Base-by-base conservation (phyloP, 2,329 filamentous ascomycete species). In the Zymoseptoria passerinii region DNA sequence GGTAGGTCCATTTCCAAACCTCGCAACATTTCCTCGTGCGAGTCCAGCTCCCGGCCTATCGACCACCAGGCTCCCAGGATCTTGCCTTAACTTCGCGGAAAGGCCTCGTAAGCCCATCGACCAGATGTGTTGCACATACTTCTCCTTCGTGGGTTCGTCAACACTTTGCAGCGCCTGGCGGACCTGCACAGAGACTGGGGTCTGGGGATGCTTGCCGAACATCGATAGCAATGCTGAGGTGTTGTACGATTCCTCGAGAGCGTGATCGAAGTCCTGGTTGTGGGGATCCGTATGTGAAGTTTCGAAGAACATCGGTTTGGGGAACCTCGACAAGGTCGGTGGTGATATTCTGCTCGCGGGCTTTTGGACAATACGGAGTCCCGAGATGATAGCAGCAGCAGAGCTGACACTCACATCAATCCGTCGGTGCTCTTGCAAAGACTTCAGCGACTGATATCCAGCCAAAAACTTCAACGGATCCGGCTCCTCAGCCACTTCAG, bases 171-270 rank as follows among this genome's bases (percentile, higher is more conserved):
- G n/a, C 7, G 35, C 35, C 13, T 1, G 13, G 10, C 35, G 35
- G 35, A n/a, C 35, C n/a, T 44, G 35, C 2, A 16, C 35, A 13
- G 35, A 44, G 35, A n/a, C n/a, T 5, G 2, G 35, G n/a, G 35
- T 44, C n/a, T 44, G 35, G 35, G 5, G 4, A 16, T 44, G 13
- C 13, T 44, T 6, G 13, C 10, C n/a, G 16, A 44, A 44, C 35
- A 44, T 44, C 4, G 35, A 44, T 4, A 44, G 35, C 35, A 44
- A 16, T 1, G 13, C 13, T 1, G 16, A 2, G 3, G 52, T 9
- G 16, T 58, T 27, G 28, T 58, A 58, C 19, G 56, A 52, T 27
- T 58, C 56, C 35, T 58, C 52, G 23, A 54, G 40, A 23, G 56
- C 52, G 23, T 51, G 50, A 16, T 35, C 48, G 27, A 50, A 58